Conservation (phyloP, 1,139 yeast genomes). For the Magnusiomyces clavatus region DNA sequence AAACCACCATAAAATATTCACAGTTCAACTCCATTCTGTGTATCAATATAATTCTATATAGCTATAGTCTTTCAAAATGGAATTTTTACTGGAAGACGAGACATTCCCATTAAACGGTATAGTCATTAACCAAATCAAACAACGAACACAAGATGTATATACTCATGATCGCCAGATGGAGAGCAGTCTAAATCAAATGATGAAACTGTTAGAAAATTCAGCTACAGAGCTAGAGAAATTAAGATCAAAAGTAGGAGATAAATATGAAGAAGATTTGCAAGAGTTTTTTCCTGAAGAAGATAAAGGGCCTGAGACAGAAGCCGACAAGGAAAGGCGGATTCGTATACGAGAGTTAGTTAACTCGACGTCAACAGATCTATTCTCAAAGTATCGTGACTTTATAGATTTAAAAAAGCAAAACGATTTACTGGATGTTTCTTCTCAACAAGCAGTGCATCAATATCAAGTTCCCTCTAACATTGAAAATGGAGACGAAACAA, state of each 20-base stretch:
- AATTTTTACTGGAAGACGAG: neutral
- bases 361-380: neutral
- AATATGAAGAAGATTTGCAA: neutral
- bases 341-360: neutral
- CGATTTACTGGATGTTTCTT: neutral
- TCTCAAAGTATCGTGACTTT: neutral
- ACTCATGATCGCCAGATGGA: no score
- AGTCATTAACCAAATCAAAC: neutral
- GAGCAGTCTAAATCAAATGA: neutral
- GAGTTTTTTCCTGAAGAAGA: neutral
- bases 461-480: neutral
- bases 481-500: slow-evolving; percentile 1
- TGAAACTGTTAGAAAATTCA: neutral
- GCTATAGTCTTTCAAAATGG: neutral
- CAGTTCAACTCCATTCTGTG: neutral
- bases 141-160: neutral
- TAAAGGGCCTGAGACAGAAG: neutral
- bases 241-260: neutral
- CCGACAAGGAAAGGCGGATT: neutral
- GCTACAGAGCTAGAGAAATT: neutral
- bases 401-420: neutral
- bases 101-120: neutral
- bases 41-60: neutral
- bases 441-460: neutral
- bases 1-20: neutral